Conservation (phyloP, 1,284 basidiomycete genomes). For the Sphagnurus paluster region DNA sequence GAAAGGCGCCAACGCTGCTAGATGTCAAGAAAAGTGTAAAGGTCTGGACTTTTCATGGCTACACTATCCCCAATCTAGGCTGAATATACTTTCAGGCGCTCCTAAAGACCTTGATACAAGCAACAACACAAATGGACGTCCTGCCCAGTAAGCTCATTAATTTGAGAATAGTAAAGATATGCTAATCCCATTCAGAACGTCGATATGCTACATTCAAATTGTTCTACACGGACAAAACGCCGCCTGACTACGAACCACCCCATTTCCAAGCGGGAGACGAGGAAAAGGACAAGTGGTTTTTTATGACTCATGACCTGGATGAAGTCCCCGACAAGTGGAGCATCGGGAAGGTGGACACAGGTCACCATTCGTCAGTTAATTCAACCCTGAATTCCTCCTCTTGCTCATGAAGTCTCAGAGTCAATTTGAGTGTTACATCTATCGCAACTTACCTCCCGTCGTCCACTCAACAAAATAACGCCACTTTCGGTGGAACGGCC, state of each 20-base stretch:
- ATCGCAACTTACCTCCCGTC: slow-evolving; percentile 73
- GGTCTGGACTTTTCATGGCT: slow-evolving; percentile 33
- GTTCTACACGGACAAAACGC: slow-evolving; percentile 75
- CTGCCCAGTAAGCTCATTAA: slow-evolving; percentile 58
- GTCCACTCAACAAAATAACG: slow-evolving; percentile 55
- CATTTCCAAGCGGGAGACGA: slow-evolving; percentile 69
- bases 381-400: not conserved
- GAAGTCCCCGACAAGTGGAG: slow-evolving; percentile 72
- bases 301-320: slow-evolving; percentile 67
- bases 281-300: slow-evolving; percentile 71
- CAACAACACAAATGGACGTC: slow-evolving; percentile 74
- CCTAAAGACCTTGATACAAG: slow-evolving; percentile 72
- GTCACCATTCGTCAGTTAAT: slow-evolving; percentile 62
- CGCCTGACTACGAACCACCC: slow-evolving; percentile 75
- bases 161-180: not conserved
- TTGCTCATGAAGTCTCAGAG: slow-evolving; percentile 37
- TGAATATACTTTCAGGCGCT: slow-evolving; percentile 44
- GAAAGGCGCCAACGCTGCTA: slow-evolving; percentile 62
- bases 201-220: slow-evolving; percentile 84
- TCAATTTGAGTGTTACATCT: slow-evolving; percentile 69
- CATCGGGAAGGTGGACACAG: slow-evolving; percentile 65
- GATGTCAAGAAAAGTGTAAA: slow-evolving; percentile 77
- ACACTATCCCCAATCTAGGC: not conserved
- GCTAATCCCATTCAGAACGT: slow-evolving; percentile 46
- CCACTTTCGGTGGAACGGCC: slow-evolving; percentile 53